Conservation (phyloP, 73 alveolate genomes). For the Paramecium pentaurelia region DNA sequence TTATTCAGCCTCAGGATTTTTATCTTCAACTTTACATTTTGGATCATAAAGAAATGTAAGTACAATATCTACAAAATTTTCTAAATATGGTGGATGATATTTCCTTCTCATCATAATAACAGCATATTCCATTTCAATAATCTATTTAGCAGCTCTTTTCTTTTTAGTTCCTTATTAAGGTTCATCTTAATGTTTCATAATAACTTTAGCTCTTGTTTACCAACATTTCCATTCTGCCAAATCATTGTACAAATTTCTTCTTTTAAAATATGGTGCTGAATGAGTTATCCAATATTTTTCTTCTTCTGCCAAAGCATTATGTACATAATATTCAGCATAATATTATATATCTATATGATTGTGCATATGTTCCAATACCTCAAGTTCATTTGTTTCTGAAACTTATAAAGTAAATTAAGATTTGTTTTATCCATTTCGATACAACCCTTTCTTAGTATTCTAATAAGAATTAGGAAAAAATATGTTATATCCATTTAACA, state of each 20-base stretch:
- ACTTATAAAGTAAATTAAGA: not conserved
- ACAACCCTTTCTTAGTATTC: not conserved
- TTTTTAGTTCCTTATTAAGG: not conserved
- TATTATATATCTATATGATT: not conserved
- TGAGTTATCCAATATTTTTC: constrained; percentile 19
- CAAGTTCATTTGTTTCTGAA: not conserved
- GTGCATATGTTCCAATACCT: not conserved
- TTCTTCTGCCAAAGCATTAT: not conserved
- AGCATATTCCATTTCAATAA: not conserved
- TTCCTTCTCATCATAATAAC: not conserved
- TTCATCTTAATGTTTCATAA: not conserved
- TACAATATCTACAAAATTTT: not conserved
- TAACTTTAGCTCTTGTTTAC: not conserved
- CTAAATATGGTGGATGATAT: constrained; percentile 35
- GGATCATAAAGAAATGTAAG: not conserved
- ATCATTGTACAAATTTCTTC: constrained; percentile 24
- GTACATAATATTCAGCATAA: constrained; percentile 27
- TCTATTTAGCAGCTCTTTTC: not conserved
- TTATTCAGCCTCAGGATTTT: not conserved
- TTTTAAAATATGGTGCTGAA: not conserved
- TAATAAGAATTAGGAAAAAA: not conserved
- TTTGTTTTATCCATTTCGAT: not conserved
- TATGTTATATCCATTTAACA: not conserved
- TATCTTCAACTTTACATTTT: constrained; percentile 1
- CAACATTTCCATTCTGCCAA: constrained; percentile 28